Evolutionary conservation across 1,284 basidiomycete genomes (phyloP), one percentile per base, ranked within the genome.

Genomic region (Mycena citricolor): DNA sequence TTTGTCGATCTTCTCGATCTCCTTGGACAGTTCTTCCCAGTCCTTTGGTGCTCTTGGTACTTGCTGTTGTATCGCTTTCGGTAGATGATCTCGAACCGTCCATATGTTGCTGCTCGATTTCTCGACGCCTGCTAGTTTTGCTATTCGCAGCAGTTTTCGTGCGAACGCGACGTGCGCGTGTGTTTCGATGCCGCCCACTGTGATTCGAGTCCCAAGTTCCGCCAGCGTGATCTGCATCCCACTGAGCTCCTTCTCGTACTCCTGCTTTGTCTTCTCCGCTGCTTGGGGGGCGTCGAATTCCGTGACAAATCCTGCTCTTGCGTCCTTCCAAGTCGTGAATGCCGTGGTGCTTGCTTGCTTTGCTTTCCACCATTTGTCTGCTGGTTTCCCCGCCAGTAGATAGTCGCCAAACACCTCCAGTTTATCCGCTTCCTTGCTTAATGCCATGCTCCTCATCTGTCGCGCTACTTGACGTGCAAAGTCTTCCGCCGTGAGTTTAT

Each of bases 331-430:
- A 12, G 29, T 44, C 13, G 37, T 32, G 14, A 23, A 2, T 2
- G 32, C 7, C 0, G 0, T 40, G 0, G 38, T 19, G 8, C 25
- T 19, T 0, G 21, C 19, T 12, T 34, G 22, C 2, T 13, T 13
- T 4, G 4, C 25, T 5, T 6, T 21, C 16, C 8, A 49, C 42
- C 47, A 49, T 16, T 40, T 37, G 2, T 39, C 39, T 8, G 38
- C 42, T 10, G 42, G 38, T 5, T 42, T 41, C 5, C 34, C 26
- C 19, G 32, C 42, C 12, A 16, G 24, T 8, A 49, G 22, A 21
- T 40, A 49, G 32, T 49, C 33, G 2, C 2, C 32, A 12, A 49
- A 12, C 1, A 38, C 42, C 1, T 23, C 34, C 19, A 49, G n/a
- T n/a, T n/a, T n/a, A n/a, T n/a, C n/a, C n/a, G n/a, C n/a, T n/a